Evolutionary conservation across 345 rosid genomes (phyloP), one percentile per base, ranked within the genome.

Genomic region (Ricinus communis): DNA sequence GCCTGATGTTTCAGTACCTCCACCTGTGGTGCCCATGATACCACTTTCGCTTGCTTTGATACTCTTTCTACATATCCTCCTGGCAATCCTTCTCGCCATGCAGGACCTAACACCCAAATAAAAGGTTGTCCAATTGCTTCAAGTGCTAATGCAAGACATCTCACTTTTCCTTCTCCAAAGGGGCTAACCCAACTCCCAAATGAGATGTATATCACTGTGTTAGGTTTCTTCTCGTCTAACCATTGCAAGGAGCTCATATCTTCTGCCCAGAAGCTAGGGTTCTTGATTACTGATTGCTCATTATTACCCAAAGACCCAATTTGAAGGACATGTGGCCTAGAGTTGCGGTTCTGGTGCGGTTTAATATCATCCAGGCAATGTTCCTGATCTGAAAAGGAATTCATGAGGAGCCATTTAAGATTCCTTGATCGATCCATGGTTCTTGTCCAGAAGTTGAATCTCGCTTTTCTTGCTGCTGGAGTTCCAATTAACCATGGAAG

Each of bases 151-250:
- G 96, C 93, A 1, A 93, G 79, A 28, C 24, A 68, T 46, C 49
- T 69, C 33, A 93, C 75, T 45, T 87, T 90, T 46, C 75, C 73
- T 1, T 87, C 89, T 68, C 89, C 95, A 6, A 88, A 81, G 5
- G 96, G 93, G 38, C 88, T 78, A 1, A 93, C 95, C 96, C 98
- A 90, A 46, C 97, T 91, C 38, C 96, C 96, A 59, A 91, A 91
- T 6, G 96, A 91, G 54, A 91, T 72, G 65, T 90, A 91, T 15
- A 87, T 8, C 11, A 90, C 91, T 0, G 96, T 87, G 41, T 76
- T 52, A 0, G 76, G 76, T 0, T 82, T 79, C 40, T 91, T 96
- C 22, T 74, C 62, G 75, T 84, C 82, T 31, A 90, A 78, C 96
- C 93, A 91, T 7, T 80, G 87, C 21, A 90, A 52, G 78, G 90